Evolutionary conservation across 106 monocot species (phyloP), one percentile per base, ranked within the genome.

Genomic region (Dendrobium chrysotoxum): DNA sequence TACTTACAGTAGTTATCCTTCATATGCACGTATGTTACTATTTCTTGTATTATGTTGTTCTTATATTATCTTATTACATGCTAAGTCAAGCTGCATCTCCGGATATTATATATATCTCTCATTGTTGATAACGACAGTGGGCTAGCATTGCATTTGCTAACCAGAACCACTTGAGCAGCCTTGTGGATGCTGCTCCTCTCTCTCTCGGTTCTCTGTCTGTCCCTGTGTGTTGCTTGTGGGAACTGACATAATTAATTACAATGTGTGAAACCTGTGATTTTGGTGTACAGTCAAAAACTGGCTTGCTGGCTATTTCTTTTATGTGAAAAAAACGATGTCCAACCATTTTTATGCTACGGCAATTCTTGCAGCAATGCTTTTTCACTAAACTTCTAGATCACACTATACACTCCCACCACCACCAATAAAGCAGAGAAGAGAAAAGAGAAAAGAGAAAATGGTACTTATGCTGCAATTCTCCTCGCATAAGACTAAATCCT

Each of bases 1-100:
- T 91, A 90, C 16, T 71, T 50, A 5, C 16, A 30, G 64, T 25
- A 7, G 64, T 64, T 64, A 10, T 64, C 64, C n/a, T n/a, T 64
- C 64, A 64, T 64, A 64, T 64, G 57, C 21, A 57, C 17, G 0
- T 57, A 18, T 57, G 15, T 16, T 57, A 0, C 57, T 21, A 18
- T 57, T 57, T 20, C 57, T 57, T 57, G 57, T 17, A 57, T 20
- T 21, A 57, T 57, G 57, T 18, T 57, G 5, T 57, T 9, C 3
- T 17, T 57, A 16, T 17, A 21, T 0, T 17, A 57, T 4, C 57
- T 21, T 18, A 57, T 16, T 57, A 5, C 15, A 57, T 57, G 18
- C 57, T 57, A 57, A 57, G 57, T 57, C 57, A 1, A 20, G 54
- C 12, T 20, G 12, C 54, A 54, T 54, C 54, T 54, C 54, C 54